A percentile compares a stretch with the other conserved stretches of the same genome.
Evolutionary conservation across 1,284 basidiomycete species (phyloP).

Genomic region (Xanthoconium separans): DNA sequence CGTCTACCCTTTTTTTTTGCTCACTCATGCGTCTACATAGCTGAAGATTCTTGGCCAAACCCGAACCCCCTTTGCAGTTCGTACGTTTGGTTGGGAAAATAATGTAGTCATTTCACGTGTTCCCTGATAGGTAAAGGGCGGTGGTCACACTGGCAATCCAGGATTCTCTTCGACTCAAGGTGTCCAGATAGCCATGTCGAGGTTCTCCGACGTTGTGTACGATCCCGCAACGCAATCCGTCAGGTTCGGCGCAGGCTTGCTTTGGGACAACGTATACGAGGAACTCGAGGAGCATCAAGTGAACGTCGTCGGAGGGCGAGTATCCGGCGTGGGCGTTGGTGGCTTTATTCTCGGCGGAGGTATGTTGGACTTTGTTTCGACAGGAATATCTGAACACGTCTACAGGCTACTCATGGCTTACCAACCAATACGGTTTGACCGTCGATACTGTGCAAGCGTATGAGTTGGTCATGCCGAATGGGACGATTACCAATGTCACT

Average conservation of each 20-base stretch:
- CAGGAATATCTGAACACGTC: constrained; percentile 12
- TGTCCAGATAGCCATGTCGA: constrained; percentile 54
- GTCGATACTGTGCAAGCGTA: constrained; percentile 45
- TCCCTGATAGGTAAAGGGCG: constrained; percentile 14
- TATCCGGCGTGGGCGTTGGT: constrained; percentile 54
- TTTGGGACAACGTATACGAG: constrained; percentile 60
- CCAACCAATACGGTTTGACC: constrained; percentile 41
- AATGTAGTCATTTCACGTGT: background rate
- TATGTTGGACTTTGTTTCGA: constrained; percentile 39
- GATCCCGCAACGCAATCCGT: constrained; percentile 31
- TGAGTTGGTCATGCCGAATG: constrained; percentile 45
- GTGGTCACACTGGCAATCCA: constrained; percentile 19
- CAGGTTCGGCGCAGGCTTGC: constrained; percentile 48
- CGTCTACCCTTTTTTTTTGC: background rate
- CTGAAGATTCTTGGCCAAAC: constrained; percentile 10
- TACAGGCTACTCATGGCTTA: constrained; percentile 21
- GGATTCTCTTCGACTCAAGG: constrained; percentile 40
- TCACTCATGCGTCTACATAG: background rate
- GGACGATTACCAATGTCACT: constrained; percentile 40
- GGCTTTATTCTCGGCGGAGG: constrained; percentile 58
- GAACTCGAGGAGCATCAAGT: constrained; percentile 43
- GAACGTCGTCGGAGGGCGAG: constrained; percentile 53
- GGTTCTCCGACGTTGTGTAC: constrained; percentile 48
- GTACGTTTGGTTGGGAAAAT: background rate
- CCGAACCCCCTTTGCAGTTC: constrained; percentile 12